Evolutionary conservation across 768 basidiomycete species (phyloP).

Genomic region (Mycena filopes): DNA sequence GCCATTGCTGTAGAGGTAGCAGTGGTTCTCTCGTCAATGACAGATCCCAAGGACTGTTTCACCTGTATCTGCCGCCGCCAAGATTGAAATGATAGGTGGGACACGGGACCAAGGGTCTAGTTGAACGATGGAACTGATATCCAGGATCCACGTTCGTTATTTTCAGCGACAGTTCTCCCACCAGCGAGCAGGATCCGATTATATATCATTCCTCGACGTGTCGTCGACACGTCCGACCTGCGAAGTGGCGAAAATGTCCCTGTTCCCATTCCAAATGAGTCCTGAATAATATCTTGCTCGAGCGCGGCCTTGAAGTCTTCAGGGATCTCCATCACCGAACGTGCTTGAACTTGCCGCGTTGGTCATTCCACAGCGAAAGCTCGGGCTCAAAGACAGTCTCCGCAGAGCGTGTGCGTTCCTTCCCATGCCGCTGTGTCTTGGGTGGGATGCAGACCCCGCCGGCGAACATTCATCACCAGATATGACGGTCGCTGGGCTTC

Average conservation of each 20-base stretch:
- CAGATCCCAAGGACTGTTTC: no score
- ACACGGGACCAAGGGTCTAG: no score
- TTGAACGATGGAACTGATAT: no score
- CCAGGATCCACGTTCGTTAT: no score
- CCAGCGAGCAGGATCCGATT: no score
- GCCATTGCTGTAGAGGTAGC: no score
- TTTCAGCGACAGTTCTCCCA: no score
- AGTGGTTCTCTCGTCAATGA: no score
- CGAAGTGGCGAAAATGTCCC: neutral
- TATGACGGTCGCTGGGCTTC: neutral
- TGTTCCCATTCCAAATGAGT: neutral
- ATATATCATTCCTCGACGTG: no score
- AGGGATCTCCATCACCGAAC: constrained; percentile 1
- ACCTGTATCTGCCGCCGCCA: no score
- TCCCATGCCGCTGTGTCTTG: constrained; percentile 12
- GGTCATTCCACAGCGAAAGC: neutral
- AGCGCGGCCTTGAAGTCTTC: neutral
- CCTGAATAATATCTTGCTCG: neutral
- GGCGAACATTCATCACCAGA: constrained; percentile 1
- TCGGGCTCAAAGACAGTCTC: neutral
- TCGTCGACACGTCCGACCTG: no score
- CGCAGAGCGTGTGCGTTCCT: constrained; percentile 3
- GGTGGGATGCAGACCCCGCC: constrained; percentile 12
- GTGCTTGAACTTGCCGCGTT: constrained; percentile 5
- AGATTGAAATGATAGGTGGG: no score